A percentile compares a stretch with the other conserved stretches of the same genome.
Evolutionary conservation across 148 eudicot genomes (phyloP).

Genomic region (Rhododendron kiyosumense): DNA sequence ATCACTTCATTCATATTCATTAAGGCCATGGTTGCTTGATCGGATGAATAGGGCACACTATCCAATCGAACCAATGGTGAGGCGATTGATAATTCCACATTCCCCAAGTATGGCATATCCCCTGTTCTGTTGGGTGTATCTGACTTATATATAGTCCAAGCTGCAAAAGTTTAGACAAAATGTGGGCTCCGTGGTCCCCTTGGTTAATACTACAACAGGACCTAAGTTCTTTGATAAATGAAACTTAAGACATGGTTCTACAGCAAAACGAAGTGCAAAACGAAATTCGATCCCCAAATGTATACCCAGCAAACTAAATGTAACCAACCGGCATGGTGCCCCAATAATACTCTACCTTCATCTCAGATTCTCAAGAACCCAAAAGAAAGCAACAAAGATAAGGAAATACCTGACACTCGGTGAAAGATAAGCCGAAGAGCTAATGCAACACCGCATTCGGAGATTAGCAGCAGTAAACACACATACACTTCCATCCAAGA

Average conservation of each 20-base stretch:
- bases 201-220: not conserved
- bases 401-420: slow-evolving; percentile 47
- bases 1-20: not conserved
- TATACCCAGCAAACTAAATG: not conserved
- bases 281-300: not conserved
- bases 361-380: not conserved
- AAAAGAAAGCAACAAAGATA: not conserved
- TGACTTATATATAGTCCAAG: not conserved
- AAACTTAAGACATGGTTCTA: not conserved
- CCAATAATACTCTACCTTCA: not conserved
- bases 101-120: not conserved
- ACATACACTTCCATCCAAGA: slow-evolving; percentile 76
- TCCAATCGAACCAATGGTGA: not conserved
- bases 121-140: not conserved
- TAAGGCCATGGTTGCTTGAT: not conserved
- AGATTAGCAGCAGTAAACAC: slow-evolving; percentile 73
- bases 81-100: not conserved
- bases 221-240: not conserved
- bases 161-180: not conserved
- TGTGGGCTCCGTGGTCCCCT: not conserved
- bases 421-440: slow-evolving; percentile 72
- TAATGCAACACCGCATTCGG: slow-evolving; percentile 66
- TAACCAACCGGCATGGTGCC: not conserved
- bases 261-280: not conserved
- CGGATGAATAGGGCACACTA: not conserved